Base-by-base conservation (phyloP, 768 basidiomycete species). In the Multifurca ochricompacta region DNA sequence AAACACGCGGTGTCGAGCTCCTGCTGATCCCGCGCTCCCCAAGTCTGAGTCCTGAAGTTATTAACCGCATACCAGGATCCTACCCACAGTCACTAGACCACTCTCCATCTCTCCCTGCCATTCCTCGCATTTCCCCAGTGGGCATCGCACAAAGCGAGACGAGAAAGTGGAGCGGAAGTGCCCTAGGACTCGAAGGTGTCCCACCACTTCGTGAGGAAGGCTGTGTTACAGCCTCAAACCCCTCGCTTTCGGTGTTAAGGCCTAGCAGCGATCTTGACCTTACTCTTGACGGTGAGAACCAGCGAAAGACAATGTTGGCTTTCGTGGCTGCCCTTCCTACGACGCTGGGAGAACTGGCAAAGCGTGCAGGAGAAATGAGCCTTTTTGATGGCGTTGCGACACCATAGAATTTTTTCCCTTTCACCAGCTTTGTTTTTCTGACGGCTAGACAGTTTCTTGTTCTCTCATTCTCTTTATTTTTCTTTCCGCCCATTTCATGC, bases 51-150 rank as follows among this genome's bases (percentile, higher is more conserved):
- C 21, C 28, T 9, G 56, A 47, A 27, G 21, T 47, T 19, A 45
- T 16, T 18, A 39, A 45, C 16, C 47, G 43, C 39, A 56, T 59
- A 9, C 58, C 58, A 45, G 58, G 54, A 8, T 51, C 54, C 37
- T 56, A 57, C 54, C 54, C 54, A 45, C 18, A 18, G 19, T 47
- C 48, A 3, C 47, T 47, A 23, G 54, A 40, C 14, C 21, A 23
- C 13, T 36, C 48, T 14, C 32, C 42, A 40, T 18, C 16, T 3
- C 37, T 35, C 21, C 36, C 48, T 6, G 18, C 23, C 18, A 25
- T 51, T 28, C 13, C 49, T 10, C 7, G n/a, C 14, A 31, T 42
- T 43, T 31, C 44, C 3, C 32, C 49, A 7, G 43, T 47, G 11
- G 44, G 46, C 13, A 16, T 48, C 21, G 21, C 48, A 1, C 53